These are phyloP conservation scores for Calvatia gigantea DNA, from an alignment of 768 basidiomycete genomes.

Conservation along the genomic window DNA sequence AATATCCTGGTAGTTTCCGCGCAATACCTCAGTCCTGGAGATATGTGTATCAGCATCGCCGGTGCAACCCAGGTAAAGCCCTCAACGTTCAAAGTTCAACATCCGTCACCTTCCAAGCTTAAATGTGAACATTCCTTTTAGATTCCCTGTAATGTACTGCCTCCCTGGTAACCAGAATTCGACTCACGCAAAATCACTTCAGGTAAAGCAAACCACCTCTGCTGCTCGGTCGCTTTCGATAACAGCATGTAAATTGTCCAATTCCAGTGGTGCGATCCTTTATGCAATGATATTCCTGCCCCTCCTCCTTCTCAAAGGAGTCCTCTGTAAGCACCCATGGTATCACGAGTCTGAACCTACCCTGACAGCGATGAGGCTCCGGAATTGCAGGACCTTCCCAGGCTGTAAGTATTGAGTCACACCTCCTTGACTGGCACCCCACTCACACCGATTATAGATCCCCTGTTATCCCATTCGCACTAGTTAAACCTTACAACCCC, in stretches of 20 bases:
- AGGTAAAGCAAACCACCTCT: constrained; percentile 17
- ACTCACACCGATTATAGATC: background rate
- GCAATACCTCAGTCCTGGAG: background rate
- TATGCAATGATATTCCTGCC: constrained; percentile 18
- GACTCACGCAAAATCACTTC: background rate
- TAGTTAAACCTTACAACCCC: background rate
- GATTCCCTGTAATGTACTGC: background rate
- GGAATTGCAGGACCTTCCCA: constrained; percentile 16
- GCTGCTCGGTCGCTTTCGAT: constrained; percentile 17
- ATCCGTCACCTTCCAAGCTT: no score
- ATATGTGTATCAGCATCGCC: constrained; percentile 7
- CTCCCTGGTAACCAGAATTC: background rate
- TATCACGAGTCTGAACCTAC: background rate
- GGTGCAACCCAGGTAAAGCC: background rate
- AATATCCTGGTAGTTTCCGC: background rate
- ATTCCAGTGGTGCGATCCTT: background rate
- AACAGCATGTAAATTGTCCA: constrained; percentile 12
- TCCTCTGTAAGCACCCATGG: constrained; percentile 11
- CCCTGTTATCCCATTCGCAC: constrained; percentile 7
- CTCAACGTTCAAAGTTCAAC: background rate
- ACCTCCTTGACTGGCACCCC: background rate
- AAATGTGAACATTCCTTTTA: no score
- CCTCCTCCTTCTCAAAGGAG: constrained; percentile 16
- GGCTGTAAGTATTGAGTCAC: constrained; percentile 5
- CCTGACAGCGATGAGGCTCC: constrained; percentile 4